phyloP scores from a whole-genome alignment of 2,329 filamentous ascomycete genomes.

The Alternaria incomplexa region DNA sequence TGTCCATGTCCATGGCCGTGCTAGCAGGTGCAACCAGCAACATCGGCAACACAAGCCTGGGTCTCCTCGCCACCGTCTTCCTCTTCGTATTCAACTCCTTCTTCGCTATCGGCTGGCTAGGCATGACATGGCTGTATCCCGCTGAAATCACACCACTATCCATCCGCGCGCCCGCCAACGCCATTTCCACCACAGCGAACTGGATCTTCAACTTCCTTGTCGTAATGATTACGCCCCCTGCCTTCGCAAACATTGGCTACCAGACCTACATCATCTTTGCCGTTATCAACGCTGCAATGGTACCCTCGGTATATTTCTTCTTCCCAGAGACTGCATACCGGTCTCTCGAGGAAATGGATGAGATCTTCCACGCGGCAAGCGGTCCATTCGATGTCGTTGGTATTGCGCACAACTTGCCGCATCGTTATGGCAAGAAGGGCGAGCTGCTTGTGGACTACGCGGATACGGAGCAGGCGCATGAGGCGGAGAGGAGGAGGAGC shows the following conservation, averaged over 20 bases:
- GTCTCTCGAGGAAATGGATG: constrained; percentile 56
- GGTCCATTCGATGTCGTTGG: constrained; percentile 58
- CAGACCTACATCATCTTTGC: constrained; percentile 64
- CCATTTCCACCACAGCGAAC: constrained; percentile 77
- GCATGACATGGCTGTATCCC: constrained; percentile 65
- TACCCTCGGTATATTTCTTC: constrained; percentile 66
- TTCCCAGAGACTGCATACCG: constrained; percentile 65
- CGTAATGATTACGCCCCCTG: constrained; percentile 69
- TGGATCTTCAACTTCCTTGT: constrained; percentile 62
- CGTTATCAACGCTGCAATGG: constrained; percentile 62
- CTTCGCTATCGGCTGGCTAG: constrained; percentile 83
- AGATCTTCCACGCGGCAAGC: constrained; percentile 65
- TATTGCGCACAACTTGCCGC: constrained; percentile 59
- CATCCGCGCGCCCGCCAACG: constrained; percentile 87
- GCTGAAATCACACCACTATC: constrained; percentile 89
- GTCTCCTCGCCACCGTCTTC: constrained; percentile 69
- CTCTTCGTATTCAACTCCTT: constrained; percentile 93
- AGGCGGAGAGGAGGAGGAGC: constrained; percentile 39
- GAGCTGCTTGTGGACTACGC: constrained; percentile 62
- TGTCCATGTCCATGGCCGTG: constrained; percentile 44
- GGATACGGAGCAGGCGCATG: constrained; percentile 43
- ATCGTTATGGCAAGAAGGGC: constrained; percentile 64
- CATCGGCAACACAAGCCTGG: constrained; percentile 33
- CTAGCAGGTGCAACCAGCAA: constrained; percentile 42
- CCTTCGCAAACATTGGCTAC: constrained; percentile 63